Conservation (phyloP, 169 alveolate species). For the Cryptosporidium baileyi region DNA sequence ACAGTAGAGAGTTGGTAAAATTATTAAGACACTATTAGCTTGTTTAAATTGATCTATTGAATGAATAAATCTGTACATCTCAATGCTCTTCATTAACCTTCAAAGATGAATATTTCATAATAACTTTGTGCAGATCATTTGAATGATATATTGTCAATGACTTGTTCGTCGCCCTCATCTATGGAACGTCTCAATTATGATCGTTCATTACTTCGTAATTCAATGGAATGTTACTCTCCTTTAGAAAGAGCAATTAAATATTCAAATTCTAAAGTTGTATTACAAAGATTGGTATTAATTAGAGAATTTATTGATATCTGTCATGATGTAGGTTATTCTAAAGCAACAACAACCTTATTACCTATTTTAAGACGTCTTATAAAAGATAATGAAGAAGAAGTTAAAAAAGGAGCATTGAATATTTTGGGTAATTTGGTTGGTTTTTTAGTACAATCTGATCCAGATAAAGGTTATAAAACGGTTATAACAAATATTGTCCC, state of each 20-base stretch:
- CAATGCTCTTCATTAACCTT: too few relatives aligned
- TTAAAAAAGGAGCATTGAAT: constrained; percentile 43
- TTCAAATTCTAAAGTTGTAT: constrained; percentile 51
- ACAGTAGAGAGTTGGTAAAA: too few relatives aligned
- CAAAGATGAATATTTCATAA: too few relatives aligned
- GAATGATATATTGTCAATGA: neutral
- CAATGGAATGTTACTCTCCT: constrained; percentile 50
- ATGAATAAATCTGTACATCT: too few relatives aligned
- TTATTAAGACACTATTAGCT: too few relatives aligned
- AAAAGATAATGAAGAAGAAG: constrained; percentile 61
- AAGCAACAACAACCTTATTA: constrained; percentile 16
- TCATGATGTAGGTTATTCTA: constrained; percentile 64
- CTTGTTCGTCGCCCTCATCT: constrained; percentile 22
- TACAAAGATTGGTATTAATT: constrained; percentile 60
- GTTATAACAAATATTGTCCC: constrained; percentile 63
- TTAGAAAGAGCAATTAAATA: constrained; percentile 63
- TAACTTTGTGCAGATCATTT: too few relatives aligned
- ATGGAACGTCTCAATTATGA: constrained; percentile 56
- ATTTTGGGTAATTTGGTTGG: constrained; percentile 72
- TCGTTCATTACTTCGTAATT: constrained; percentile 20
- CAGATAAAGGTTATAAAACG: constrained; percentile 55
- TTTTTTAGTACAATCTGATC: constrained; percentile 69
- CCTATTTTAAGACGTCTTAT: constrained; percentile 24
- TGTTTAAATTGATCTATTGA: too few relatives aligned
- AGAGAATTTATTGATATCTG: constrained; percentile 68